Evolutionary conservation across 495 filamentous ascomycete genomes (phyloP).

Genomic region (Aspergillus wentii): DNA sequence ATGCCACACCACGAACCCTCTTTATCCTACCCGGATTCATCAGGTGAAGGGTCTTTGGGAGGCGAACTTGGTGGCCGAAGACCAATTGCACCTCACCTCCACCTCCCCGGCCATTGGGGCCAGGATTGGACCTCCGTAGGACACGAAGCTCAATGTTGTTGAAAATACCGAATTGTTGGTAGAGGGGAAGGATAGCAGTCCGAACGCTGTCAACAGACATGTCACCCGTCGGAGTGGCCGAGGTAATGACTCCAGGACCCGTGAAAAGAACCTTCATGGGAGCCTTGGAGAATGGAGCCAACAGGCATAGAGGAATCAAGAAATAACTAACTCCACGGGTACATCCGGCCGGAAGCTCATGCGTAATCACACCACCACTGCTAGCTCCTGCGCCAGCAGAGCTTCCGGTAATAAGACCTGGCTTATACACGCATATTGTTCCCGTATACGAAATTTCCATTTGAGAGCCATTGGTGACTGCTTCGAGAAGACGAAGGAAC

Average conservation of each 20-base stretch:
- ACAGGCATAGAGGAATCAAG: conserved; percentile 78
- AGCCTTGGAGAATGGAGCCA: conserved; percentile 90
- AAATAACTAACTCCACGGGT: conserved; percentile 86
- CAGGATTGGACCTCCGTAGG: conserved; percentile 69
- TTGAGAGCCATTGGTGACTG: conserved; percentile 88
- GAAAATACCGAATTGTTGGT: conserved; percentile 82
- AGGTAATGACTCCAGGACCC: conserved; percentile 91
- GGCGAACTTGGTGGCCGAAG: conserved; percentile 84
- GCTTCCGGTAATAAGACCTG: conserved; percentile 84
- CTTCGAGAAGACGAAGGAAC: conserved; percentile 89
- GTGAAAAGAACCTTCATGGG: conserved; percentile 83
- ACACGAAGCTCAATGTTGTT: conserved; percentile 85
- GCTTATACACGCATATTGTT: conserved; percentile 84
- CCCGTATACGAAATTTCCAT: conserved; percentile 95
- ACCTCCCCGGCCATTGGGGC: conserved; percentile 66
- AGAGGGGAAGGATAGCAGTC: conserved; percentile 86
- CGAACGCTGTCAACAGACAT: conserved; percentile 88
- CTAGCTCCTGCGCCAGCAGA: conserved; percentile 59
- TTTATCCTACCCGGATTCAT: conserved; percentile 85
- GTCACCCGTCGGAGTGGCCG: conserved; percentile 73
- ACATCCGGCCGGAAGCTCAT: conserved; percentile 71
- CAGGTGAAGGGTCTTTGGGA: conserved; percentile 89
- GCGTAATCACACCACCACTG: conserved; percentile 65
- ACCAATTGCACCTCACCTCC: conserved; percentile 89
- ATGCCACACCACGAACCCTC: conserved; percentile 86